A percentile compares a stretch with the other conserved stretches of the same genome.
Evolutionary conservation across 2,329 filamentous ascomycete species (phyloP).

Genomic region (Pseudocercospora fuligena): DNA sequence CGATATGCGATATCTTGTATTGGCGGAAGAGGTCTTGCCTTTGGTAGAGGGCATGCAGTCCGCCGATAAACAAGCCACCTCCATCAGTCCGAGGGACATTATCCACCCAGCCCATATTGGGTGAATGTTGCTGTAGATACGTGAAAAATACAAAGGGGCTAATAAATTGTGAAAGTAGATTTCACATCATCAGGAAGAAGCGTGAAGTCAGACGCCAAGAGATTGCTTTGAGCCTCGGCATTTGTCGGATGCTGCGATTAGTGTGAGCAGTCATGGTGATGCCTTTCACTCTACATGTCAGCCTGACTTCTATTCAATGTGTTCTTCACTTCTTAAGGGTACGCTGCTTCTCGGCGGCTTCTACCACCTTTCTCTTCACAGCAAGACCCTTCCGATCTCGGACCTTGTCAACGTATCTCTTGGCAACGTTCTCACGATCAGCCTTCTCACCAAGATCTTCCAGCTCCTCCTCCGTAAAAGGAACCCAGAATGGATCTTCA

Average conservation of each 20-base stretch:
- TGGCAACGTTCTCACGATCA: constrained; percentile 93
- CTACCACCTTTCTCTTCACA: constrained; percentile 71
- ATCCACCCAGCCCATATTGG: constrained; percentile 48
- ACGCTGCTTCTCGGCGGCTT: constrained; percentile 92
- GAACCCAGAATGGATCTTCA: constrained; percentile 97
- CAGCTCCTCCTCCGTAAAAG: constrained; percentile 92
- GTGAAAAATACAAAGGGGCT: background rate
- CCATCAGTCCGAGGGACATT: constrained; percentile 40
- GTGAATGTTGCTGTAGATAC: background rate
- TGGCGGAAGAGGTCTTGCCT: constrained; percentile 65
- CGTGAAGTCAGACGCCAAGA: constrained; percentile 4
- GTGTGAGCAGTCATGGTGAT: background rate
- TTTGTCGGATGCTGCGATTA: background rate
- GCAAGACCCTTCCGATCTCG: constrained; percentile 84
- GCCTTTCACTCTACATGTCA: background rate
- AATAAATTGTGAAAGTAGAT: background rate
- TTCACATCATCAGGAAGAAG: background rate
- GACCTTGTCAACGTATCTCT: constrained; percentile 92
- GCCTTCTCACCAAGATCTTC: constrained; percentile 95
- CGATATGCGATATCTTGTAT: constrained; percentile 81
- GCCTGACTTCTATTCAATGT: background rate
- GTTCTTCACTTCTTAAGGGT: constrained; percentile 63
- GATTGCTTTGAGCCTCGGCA: background rate
- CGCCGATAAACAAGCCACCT: constrained; percentile 47
- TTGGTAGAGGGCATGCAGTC: constrained; percentile 48